Evolutionary conservation across 1,139 yeast species (phyloP).

Genomic region (Kodamaea fungicola): DNA sequence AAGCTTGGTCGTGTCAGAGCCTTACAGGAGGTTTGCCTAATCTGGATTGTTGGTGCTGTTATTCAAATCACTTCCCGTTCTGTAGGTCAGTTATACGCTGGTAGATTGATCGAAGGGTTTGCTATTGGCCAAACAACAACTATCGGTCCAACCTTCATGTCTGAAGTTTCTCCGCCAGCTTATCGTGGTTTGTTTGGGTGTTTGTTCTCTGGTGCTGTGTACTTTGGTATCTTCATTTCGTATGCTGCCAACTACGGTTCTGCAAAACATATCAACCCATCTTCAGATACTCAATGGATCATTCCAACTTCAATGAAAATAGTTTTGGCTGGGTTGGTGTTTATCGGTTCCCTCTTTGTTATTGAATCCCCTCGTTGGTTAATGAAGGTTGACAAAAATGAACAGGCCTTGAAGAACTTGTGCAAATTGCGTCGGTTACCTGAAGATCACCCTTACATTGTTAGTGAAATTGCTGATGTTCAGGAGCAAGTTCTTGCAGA

Average conservation of each 20-base stretch:
- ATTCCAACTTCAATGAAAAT: constrained; percentile 37
- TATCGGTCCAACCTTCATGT: constrained; percentile 52
- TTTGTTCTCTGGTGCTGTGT: constrained; percentile 54
- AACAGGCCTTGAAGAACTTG: constrained; percentile 33
- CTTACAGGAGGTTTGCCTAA: constrained; percentile 40
- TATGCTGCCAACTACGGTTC: constrained; percentile 49
- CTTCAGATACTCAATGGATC: constrained; percentile 36
- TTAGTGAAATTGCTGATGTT: constrained; percentile 50
- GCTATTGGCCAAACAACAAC: constrained; percentile 58
- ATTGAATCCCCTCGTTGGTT: constrained; percentile 49
- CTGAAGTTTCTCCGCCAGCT: constrained; percentile 54
- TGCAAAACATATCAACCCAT: constrained; percentile 29
- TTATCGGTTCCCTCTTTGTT: constrained; percentile 34
- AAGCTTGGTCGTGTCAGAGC: constrained; percentile 53
- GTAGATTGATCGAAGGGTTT: constrained; percentile 52
- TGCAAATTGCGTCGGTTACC: constrained; percentile 49
- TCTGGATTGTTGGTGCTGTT: constrained; percentile 49
- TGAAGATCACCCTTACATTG: constrained; percentile 46
- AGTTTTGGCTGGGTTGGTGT: constrained; percentile 40
- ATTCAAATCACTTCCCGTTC: constrained; percentile 45
- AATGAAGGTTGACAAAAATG: constrained; percentile 33
- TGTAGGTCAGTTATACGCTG: constrained; percentile 52
- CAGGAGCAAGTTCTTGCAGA: constrained; percentile 43
- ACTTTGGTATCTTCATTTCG: constrained; percentile 49
- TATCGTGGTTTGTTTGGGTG: constrained; percentile 52